These are phyloP conservation scores for Panaeolus papilionaceus DNA, from an alignment of 768 basidiomycete species.

Conservation along the genomic window DNA sequence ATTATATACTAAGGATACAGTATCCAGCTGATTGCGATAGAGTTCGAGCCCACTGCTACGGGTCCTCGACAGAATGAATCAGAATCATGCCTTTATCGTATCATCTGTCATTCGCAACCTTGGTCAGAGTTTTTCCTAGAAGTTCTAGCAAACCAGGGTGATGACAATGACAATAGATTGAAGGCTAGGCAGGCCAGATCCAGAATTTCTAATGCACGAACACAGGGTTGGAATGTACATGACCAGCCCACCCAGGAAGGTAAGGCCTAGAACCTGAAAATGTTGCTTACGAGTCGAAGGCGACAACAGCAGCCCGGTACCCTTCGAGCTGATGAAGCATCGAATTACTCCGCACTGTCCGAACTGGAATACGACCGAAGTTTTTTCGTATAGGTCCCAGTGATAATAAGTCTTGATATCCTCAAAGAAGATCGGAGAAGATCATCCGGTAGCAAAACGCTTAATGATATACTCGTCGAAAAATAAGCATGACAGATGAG, in stretches of 20 bases:
- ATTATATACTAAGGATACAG: background rate
- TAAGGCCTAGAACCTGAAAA: background rate
- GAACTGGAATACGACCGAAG: background rate
- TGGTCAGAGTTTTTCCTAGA: background rate
- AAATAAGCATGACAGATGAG: slow-evolving; percentile 5
- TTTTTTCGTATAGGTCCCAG: background rate
- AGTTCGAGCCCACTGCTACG: background rate
- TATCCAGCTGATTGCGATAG: background rate
- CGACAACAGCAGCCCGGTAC: background rate
- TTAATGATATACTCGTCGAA: background rate
- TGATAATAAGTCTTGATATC: background rate
- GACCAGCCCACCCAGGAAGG: background rate
- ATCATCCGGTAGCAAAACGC: slow-evolving; percentile 7
- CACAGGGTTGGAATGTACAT: background rate
- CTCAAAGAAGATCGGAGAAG: background rate
- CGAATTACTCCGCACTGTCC: background rate
- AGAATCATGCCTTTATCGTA: background rate
- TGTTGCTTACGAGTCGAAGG: background rate
- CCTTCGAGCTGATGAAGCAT: background rate
- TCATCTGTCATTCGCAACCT: background rate
- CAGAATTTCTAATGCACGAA: background rate
- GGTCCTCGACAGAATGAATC: background rate
- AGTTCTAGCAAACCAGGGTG: background rate
- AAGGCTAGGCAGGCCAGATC: background rate
- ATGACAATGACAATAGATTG: background rate